Evolutionary conservation across 2,329 filamentous ascomycete species (phyloP), one percentile per base, ranked within the genome.

Genomic region (Penicillium sp.): DNA sequence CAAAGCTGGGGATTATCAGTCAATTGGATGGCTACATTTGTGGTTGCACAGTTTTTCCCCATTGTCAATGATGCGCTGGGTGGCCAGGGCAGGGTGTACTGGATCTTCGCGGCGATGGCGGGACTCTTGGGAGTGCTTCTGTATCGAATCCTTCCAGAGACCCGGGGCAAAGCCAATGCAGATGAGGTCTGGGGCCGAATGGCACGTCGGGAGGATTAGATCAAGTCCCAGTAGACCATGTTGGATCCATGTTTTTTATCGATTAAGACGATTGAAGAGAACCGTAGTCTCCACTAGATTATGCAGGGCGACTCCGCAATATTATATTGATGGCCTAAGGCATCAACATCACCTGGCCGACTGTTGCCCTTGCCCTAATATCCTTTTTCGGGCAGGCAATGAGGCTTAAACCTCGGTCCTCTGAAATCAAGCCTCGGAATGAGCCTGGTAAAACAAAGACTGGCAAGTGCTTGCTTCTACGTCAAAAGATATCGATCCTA

Each of bases 21-120:
- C 14, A 98, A 95, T 73, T 98, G 96, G 81, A 81, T 91, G 26
- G 90, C 92, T 0, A 98, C 93, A 0, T 98, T 97, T 70, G 66
- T 96, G 22, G 92, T 99, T 2, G 93, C 93, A 0, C 92, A 97
- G 67, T 96, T 96, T 76, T 97, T 99, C 79, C 93, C 95, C 0
- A 83, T 97, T 21, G 75, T 96, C 59, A 96, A 96, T 70, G 84
- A 86, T 44, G 84, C 83, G 3, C 76, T 97, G 51, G 93, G 90
- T 0, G 89, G 88, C 0, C 83, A 87, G 3, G 93, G 93, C 1
- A 90, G 88, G 79, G 89, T 95, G 0, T 99, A 96, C 71, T 96
- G 95, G 71, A 81, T 96, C n/a, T 99, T 99, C 73, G 87, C 91
- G 0, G 87, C 73, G 0, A 76, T 96, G 58, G 92, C 91, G 0